phyloP scores from a whole-genome alignment of 2,329 filamentous ascomycete genomes.

The Apiospora pterosperma region DNA sequence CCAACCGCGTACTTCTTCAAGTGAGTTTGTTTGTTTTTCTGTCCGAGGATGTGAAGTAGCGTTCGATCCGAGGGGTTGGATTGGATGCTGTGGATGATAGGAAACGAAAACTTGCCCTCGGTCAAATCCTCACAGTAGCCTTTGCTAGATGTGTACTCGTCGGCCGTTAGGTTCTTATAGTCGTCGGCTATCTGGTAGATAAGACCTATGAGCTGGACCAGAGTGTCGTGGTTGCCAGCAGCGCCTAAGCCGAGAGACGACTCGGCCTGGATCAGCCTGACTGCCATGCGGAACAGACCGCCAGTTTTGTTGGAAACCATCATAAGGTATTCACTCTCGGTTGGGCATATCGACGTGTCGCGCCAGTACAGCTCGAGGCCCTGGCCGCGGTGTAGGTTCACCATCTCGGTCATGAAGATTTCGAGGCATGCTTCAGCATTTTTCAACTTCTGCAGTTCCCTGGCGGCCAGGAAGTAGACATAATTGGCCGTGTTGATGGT shows the following conservation, averaged over 20 bases:
- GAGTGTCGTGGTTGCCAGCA: neutral
- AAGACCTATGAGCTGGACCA: slow-evolving; percentile 76
- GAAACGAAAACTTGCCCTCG: slow-evolving; percentile 96
- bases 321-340: slow-evolving; percentile 83
- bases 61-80: slow-evolving; percentile 70
- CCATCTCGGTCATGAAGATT: slow-evolving; percentile 77
- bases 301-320: slow-evolving; percentile 93
- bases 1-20: slow-evolving; percentile 87
- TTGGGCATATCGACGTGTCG: slow-evolving; percentile 78
- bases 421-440: slow-evolving; percentile 64
- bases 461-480: slow-evolving; percentile 77
- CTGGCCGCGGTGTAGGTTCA: slow-evolving; percentile 85
- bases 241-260: too few relatives aligned
- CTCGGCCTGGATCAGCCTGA: slow-evolving; percentile 86
- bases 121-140: slow-evolving; percentile 93
- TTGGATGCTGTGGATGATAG: slow-evolving; percentile 89
- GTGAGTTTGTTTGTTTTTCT: slow-evolving; percentile 80
- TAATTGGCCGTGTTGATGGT: slow-evolving; percentile 92
- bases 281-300: slow-evolving; percentile 77
- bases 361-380: slow-evolving; percentile 92
- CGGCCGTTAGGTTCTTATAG: slow-evolving; percentile 79
- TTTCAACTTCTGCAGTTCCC: slow-evolving; percentile 67
- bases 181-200: slow-evolving; percentile 92
- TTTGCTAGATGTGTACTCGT: slow-evolving; percentile 80
- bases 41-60: slow-evolving; percentile 87